Evolutionary conservation across 257 asterid species (phyloP).

Genomic region (Solanum paucissectum): DNA sequence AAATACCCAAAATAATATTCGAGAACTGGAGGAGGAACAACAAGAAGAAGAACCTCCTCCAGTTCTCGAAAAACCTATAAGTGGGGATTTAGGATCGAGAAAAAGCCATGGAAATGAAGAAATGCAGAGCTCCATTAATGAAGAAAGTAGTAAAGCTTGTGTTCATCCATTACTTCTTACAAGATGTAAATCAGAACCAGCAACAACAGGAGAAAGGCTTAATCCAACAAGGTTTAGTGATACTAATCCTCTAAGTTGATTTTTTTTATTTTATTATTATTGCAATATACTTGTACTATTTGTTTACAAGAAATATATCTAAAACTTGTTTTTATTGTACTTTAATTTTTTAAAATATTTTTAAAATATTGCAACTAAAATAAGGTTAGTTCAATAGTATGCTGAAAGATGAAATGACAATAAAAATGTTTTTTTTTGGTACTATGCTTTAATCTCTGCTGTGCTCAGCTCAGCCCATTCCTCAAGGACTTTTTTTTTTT

Average conservation of each 20-base stretch:
- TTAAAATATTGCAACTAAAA: neutral
- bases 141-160: neutral
- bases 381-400: neutral
- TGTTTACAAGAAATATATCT: neutral
- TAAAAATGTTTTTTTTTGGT: neutral
- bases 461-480: neutral
- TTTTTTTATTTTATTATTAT: neutral
- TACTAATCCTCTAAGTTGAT: constrained; percentile 1
- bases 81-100: constrained; percentile 17
- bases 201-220: constrained; percentile 62
- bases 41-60: neutral
- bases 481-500: neutral
- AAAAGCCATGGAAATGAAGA: constrained; percentile 10
- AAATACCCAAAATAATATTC: neutral
- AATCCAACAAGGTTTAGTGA: constrained; percentile 34
- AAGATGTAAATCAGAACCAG: constrained; percentile 87
- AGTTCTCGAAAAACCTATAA: neutral
- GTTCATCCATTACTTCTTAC: constrained; percentile 60
- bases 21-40: neutral
- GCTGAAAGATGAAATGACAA: constrained; percentile 9
- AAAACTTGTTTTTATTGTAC: neutral
- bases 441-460: neutral
- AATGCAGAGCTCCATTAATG: neutral
- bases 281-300: neutral
- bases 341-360: too few species aligned